Evolutionary conservation across 148 eudicot genomes (phyloP).

Genomic region (Chenopodium formosanum): DNA sequence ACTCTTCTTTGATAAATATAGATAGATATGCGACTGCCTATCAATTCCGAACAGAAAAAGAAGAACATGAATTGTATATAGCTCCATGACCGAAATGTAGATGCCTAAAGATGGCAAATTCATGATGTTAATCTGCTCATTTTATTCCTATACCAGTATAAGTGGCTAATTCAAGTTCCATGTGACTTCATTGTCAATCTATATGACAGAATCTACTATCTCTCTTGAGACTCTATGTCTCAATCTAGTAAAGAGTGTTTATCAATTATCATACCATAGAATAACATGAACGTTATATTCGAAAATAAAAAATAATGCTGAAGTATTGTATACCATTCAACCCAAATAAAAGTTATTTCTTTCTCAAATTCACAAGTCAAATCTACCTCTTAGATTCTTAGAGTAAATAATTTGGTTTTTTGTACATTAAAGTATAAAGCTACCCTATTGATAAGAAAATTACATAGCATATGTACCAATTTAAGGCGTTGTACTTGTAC

Average conservation of each 20-base stretch:
- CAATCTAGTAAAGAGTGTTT: not conserved
- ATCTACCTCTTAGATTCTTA: not conserved
- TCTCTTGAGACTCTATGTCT: not conserved
- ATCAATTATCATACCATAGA: not conserved
- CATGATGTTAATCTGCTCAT: not conserved
- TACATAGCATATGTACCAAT: not conserved
- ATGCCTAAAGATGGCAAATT: not conserved
- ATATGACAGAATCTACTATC: not conserved
- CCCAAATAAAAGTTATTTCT: not conserved
- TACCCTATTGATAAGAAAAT: not conserved
- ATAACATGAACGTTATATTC: not conserved
- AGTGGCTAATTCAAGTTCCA: not conserved
- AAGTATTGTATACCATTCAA: conserved; percentile 5
- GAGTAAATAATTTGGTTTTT: not conserved
- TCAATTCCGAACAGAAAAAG: too few species aligned
- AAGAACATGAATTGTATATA: not conserved
- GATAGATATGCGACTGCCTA: too few species aligned
- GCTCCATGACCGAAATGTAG: not conserved
- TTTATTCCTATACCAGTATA: not conserved
- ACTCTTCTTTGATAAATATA: too few species aligned
- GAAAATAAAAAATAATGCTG: not conserved
- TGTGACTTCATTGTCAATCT: not conserved
- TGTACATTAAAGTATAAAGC: not conserved
- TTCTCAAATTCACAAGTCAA: not conserved
- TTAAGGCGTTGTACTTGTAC: not conserved